Conservation (phyloP, 345 rosid species). For the Heritiera littoralis region DNA sequence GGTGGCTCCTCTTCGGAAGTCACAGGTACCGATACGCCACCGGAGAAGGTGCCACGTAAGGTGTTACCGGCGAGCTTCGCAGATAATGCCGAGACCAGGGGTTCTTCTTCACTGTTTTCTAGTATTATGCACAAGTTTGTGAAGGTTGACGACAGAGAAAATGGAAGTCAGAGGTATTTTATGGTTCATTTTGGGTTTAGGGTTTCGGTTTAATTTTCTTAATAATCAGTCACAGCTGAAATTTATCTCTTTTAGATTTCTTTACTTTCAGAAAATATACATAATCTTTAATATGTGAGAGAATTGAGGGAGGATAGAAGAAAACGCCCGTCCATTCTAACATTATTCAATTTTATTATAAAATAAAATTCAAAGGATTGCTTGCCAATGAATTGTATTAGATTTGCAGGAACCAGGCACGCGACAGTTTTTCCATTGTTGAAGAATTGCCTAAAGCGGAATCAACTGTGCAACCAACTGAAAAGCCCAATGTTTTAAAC, state of each 20-base stretch:
- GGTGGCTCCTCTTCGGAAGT: conserved; percentile 47
- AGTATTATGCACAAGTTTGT: conserved; percentile 88
- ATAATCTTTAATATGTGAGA: not conserved
- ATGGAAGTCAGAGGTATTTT: conserved; percentile 47
- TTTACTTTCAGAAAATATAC: not conserved
- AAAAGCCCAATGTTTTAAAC: conserved; percentile 28
- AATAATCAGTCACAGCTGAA: not conserved
- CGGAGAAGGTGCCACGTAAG: conserved; percentile 87
- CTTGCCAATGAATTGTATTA: not conserved
- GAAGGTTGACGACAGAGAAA: conserved; percentile 48
- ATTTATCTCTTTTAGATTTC: not conserved
- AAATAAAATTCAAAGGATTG: not conserved
- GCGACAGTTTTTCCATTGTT: conserved; percentile 22
- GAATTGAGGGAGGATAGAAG: not conserved
- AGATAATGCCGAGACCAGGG: conserved; percentile 32
- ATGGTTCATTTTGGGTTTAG: not conserved
- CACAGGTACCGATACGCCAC: conserved; percentile 80
- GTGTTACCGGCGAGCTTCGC: conserved; percentile 45
- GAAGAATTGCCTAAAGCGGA: conserved; percentile 27
- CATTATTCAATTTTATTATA: not conserved
- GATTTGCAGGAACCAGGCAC: conserved; percentile 43
- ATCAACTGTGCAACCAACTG: conserved; percentile 25
- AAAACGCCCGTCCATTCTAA: not conserved
- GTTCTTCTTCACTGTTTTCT: conserved; percentile 64
- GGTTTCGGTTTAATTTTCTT: conserved; percentile 5